Conservation (phyloP, 805 yeast species). For the Kodamaea leandrae region DNA sequence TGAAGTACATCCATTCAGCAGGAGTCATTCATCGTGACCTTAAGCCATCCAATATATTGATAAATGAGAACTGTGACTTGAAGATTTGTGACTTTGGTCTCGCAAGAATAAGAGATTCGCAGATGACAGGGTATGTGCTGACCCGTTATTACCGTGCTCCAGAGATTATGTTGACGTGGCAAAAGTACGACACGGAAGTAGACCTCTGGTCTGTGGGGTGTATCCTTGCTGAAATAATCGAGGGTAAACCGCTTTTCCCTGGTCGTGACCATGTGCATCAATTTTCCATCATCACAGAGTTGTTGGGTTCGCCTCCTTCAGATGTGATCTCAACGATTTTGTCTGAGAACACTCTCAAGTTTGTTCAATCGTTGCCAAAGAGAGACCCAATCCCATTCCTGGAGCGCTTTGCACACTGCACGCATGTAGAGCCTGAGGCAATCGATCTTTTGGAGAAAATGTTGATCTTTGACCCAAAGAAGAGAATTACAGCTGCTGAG, state of each 20-base stretch:
- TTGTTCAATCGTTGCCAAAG: constrained; percentile 90
- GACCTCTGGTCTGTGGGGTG: constrained; percentile 99
- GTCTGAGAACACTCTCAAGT: constrained; percentile 89
- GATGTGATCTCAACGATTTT: constrained; percentile 96
- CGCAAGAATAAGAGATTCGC: constrained; percentile 97
- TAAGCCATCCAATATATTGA: constrained; percentile 79
- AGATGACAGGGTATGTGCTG: constrained; percentile 97
- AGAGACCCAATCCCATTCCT: constrained; percentile 88
- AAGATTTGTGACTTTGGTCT: constrained; percentile 93
- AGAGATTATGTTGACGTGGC: constrained; percentile 98
- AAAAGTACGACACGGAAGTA: constrained; percentile 92
- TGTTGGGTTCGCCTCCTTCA: constrained; percentile 92
- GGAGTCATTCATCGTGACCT: constrained; percentile 89
- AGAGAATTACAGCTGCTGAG: constrained; percentile 88
- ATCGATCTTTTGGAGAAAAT: constrained; percentile 83
- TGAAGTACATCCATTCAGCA: constrained; percentile 87
- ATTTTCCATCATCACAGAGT: constrained; percentile 93
- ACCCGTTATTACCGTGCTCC: constrained; percentile 97
- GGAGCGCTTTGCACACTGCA: constrained; percentile 68
- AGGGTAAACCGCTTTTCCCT: constrained; percentile 94
- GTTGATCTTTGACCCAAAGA: constrained; percentile 93
- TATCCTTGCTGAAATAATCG: constrained; percentile 95
- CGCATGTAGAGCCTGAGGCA: constrained; percentile 74
- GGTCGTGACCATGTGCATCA: constrained; percentile 99
- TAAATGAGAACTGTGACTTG: constrained; percentile 87